Evolutionary conservation across 345 rosid species (phyloP).

Genomic region (Fremontodendron californicum): DNA sequence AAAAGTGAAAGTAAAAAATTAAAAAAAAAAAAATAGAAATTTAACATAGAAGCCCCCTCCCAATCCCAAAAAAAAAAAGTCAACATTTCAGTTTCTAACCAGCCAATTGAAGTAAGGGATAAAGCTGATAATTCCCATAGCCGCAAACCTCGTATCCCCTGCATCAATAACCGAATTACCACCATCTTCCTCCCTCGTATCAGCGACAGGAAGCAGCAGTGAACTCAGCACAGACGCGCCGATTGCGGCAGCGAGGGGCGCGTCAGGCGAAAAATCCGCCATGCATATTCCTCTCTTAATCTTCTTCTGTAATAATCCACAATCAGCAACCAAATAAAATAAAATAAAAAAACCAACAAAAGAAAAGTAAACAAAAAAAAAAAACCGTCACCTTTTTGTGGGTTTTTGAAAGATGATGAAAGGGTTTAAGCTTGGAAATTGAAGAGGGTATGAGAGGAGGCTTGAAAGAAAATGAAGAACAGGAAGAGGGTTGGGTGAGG

Average conservation of each 20-base stretch:
- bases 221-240: conserved; percentile 79
- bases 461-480: conserved; percentile 11
- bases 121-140: conserved; percentile 89
- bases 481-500: conserved; percentile 8
- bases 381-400: conserved; percentile 28
- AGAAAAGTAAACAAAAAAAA: neutral
- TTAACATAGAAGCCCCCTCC: neutral
- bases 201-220: conserved; percentile 48
- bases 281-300: conserved; percentile 40
- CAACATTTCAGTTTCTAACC: conserved; percentile 34
- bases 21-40: neutral
- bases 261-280: conserved; percentile 64
- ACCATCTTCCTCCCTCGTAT: conserved; percentile 40
- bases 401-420: neutral
- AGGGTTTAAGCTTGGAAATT: conserved; percentile 19
- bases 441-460: too few relatives aligned
- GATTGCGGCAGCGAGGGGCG: conserved; percentile 66
- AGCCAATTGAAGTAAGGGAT: conserved; percentile 98
- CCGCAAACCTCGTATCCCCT: conserved; percentile 72
- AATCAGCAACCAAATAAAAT: neutral
- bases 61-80: neutral
- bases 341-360: neutral
- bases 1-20: neutral
- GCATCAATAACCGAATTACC: conserved; percentile 45
- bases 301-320: conserved; percentile 25